Percentiles rank a stretch among this genome's conserved stretches.
Evolutionary conservation across 2,329 filamentous ascomycete species (phyloP).

Genomic region (Aspergillus melleus): DNA sequence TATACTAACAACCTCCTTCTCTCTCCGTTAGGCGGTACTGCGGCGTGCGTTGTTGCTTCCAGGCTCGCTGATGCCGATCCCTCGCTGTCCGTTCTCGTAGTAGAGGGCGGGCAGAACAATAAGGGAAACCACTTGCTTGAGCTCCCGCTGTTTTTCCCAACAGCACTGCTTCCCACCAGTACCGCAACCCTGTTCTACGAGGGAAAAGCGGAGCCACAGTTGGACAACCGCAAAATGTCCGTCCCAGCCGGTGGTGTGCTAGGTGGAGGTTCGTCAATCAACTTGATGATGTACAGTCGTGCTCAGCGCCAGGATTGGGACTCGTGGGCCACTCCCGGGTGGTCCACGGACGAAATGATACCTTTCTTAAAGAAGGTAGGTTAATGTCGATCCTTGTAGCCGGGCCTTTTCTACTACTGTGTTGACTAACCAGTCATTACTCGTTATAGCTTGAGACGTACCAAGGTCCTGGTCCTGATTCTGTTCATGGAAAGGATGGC

Average conservation of each 20-base stretch:
- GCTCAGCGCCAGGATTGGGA: conserved; percentile 3
- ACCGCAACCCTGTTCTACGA: background rate
- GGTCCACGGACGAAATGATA: background rate
- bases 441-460: conserved; percentile 1
- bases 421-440: background rate
- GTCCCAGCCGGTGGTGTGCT: conserved; percentile 3
- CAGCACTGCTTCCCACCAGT: background rate
- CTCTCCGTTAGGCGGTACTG: background rate
- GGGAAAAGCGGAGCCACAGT: background rate
- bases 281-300: conserved; percentile 5
- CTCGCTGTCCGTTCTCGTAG: background rate
- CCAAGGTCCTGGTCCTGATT: background rate
- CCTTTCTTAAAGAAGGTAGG: background rate
- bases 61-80: conserved; percentile 1
- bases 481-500: background rate
- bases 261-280: conserved; percentile 5
- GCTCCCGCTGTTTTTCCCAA: background rate
- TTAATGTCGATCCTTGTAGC: background rate
- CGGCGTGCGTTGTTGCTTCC: background rate
- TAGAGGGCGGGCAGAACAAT: conserved; percentile 1
- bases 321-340: background rate
- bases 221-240: background rate
- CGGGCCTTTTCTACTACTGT: background rate
- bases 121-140: background rate
- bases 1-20: background rate